A percentile compares a stretch with the other conserved stretches of the same genome.
These are phyloP conservation scores for Creolimax fragrantissima DNA, from an alignment of 78 protist genomes.

Conservation along the genomic window DNA sequence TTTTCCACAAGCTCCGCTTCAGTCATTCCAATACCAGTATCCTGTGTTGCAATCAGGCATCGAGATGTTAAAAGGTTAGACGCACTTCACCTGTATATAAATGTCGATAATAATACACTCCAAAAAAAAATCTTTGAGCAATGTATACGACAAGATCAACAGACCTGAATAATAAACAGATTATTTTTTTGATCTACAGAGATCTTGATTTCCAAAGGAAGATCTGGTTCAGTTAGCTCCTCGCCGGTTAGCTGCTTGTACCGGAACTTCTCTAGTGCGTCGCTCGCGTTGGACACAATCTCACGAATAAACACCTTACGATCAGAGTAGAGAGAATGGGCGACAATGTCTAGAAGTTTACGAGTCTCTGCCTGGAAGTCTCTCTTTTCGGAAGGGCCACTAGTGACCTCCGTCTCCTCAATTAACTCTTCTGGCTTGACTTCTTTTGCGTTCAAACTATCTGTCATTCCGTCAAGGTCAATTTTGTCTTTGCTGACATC, in stretches of 20 bases:
- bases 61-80: not conserved
- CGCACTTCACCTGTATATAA: not conserved
- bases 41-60: constrained; percentile 25
- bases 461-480: not conserved
- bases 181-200: not conserved
- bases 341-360: constrained; percentile 88
- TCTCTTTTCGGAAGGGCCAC: constrained; percentile 49
- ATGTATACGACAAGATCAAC: not conserved
- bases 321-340: constrained; percentile 83
- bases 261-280: constrained; percentile 88
- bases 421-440: not conserved
- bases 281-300: constrained; percentile 84
- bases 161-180: not conserved
- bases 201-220: constrained; percentile 7
- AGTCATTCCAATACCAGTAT: constrained; percentile 95
- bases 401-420: constrained; percentile 34
- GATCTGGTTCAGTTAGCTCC: not conserved
- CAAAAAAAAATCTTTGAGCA: not conserved
- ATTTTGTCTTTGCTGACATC: not conserved
- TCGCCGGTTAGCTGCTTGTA: constrained; percentile 31
- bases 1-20: constrained; percentile 77
- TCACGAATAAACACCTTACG: constrained; percentile 87
- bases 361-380: constrained; percentile 88
- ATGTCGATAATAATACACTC: constrained; percentile 6
- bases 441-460: not conserved